A percentile compares a stretch with the other conserved stretches of the same genome.
Conservation (phyloP, 2,329 filamentous ascomycete species). For the Colletotrichum cordylinicola region DNA sequence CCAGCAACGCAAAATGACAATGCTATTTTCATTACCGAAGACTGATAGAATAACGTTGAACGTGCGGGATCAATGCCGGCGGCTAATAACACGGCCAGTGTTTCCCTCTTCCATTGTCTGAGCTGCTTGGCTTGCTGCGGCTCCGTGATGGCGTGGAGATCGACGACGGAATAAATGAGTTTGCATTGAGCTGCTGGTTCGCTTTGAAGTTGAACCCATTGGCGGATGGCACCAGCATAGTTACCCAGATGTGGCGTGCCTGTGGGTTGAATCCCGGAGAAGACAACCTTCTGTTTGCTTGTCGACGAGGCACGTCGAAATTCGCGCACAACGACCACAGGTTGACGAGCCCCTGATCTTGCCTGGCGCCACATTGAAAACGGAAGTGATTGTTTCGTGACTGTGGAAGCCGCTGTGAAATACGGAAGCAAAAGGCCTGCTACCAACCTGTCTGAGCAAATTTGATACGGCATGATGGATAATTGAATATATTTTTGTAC, state of each 20-base stretch:
- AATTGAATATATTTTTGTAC: not conserved
- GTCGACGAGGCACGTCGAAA: conserved; percentile 2
- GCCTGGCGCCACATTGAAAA: conserved; percentile 6
- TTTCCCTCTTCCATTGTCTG: conserved; percentile 71
- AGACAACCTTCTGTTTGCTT: conserved; percentile 61
- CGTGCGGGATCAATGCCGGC: conserved; percentile 82
- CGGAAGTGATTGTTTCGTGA: not conserved
- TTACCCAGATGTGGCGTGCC: conserved; percentile 94
- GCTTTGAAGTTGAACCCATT: conserved; percentile 86
- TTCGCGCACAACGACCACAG: not conserved
- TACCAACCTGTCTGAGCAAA: not conserved
- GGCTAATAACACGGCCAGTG: conserved; percentile 81
- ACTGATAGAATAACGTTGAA: conserved; percentile 84
- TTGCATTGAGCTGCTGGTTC: conserved; percentile 60
- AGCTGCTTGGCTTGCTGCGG: conserved; percentile 70
- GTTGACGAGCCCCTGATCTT: not conserved
- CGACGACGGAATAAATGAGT: conserved; percentile 86
- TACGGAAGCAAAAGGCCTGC: not conserved
- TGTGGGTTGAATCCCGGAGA: conserved; percentile 97
- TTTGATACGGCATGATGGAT: not conserved
- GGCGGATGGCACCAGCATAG: conserved; percentile 86
- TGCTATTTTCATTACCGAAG: conserved; percentile 47
- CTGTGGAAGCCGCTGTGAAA: not conserved
- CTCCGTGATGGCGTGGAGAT: conserved; percentile 90
- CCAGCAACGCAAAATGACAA: not conserved